phyloP scores from a whole-genome alignment of 106 monocot species.

The Dendrobium officinale region DNA sequence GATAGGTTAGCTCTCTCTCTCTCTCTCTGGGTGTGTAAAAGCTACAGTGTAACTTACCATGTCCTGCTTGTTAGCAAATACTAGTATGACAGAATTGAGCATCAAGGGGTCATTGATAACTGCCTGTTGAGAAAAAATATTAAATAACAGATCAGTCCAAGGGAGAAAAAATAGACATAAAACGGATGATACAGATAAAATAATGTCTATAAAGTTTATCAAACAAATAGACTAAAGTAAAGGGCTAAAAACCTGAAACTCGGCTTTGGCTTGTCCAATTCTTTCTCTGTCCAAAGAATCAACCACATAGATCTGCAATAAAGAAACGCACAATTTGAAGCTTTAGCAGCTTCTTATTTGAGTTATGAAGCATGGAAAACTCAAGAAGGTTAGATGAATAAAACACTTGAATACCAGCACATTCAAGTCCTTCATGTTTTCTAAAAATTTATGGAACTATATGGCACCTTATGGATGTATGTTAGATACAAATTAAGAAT shows the following conservation, averaged over 20 bases:
- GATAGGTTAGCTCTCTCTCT: neutral
- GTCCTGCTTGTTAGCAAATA: conserved; percentile 98
- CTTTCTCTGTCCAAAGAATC: conserved; percentile 98
- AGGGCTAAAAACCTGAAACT: conserved; percentile 68
- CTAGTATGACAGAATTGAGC: conserved; percentile 85
- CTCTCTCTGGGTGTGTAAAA: neutral
- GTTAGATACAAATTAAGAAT: too few species aligned
- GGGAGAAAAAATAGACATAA: neutral
- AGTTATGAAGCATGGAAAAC: too few species aligned
- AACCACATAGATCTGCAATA: conserved; percentile 90
- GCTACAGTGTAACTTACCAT: conserved; percentile 52
- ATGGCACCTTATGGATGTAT: too few species aligned
- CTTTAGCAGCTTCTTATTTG: neutral
- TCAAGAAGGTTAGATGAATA: too few species aligned
- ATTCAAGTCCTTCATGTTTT: too few species aligned
- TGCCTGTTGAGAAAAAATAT: conserved; percentile 48
- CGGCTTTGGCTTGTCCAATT: conserved; percentile 84
- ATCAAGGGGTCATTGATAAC: conserved; percentile 94
- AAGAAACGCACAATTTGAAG: neutral
- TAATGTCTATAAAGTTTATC: neutral
- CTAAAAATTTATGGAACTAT: too few species aligned
- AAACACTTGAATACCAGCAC: too few species aligned
- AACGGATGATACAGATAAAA: neutral
- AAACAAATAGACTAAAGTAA: neutral
- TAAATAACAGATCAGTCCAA: neutral